Base-by-base conservation (phyloP, 208 protist species). In the Blastocrithidia nonstop region DNA sequence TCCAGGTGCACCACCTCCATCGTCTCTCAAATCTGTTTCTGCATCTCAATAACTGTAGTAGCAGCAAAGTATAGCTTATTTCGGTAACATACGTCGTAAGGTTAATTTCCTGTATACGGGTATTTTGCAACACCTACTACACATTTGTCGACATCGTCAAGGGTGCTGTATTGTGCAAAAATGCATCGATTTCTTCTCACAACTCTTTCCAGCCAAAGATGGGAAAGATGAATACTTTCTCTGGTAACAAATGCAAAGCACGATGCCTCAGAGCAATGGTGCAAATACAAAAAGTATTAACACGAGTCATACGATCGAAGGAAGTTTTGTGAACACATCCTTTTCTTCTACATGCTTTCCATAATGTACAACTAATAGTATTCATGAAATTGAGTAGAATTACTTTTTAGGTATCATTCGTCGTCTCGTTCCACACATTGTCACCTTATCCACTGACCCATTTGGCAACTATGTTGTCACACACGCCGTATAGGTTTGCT, bases 401-500 rank as follows among this genome's bases (percentile, higher is more conserved):
- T 68, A 52, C 41, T 55, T 68, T 33, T 57, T 50, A 2, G 50
- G 33, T 41, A 61, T 67, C 37, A 45, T 63, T 19, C 85, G 72
- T 4, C 61, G 61, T 6, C 44, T 88, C 4, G 26, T 62, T 3
- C 80, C 93, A 16, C 61, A 85, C 55, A 37, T 78, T 15, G 63
- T 85, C 19, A 60, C 88, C n/a, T 65, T 92, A 17, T 57, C 78
- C 11, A 61, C 76, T 39, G 85, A 96, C 57, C 79, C 91, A 4
- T 98, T 78, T 55, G 95, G 95, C 33, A 98, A 98, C 65, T 98
- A 98, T 60, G 95, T 97, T 21, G 81, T 97, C 16, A 94, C 95
- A 39, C 96, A 97, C 40, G 78, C 96, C 17, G 60, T 97, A 1
- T 49, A 69, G 27, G 35, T 63, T 28, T 77, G 66, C 45, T 64